Base-by-base conservation (phyloP, 1,284 basidiomycete genomes). In the Agaricales sp. region DNA sequence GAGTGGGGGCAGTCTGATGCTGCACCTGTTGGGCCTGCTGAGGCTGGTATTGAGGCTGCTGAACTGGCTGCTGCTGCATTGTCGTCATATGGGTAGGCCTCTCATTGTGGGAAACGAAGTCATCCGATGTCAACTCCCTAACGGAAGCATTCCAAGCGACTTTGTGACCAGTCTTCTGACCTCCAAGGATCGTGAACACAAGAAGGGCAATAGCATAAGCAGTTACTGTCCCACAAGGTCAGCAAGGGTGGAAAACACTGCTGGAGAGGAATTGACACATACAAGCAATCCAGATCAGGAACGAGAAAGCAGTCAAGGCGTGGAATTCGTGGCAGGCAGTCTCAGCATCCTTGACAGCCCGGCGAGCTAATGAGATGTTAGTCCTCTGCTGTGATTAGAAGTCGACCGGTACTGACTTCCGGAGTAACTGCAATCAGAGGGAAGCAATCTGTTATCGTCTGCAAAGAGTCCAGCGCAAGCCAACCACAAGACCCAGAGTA, bases 401-500 rank as follows among this genome's bases (percentile, higher is more conserved):
- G n/a, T n/a, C n/a, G n/a, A n/a, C n/a, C n/a, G n/a, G n/a, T n/a
- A n/a, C n/a, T n/a, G n/a, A n/a, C n/a, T n/a, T n/a, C n/a, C n/a
- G n/a, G n/a, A n/a, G n/a, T n/a, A n/a, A n/a, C n/a, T n/a, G n/a
- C n/a, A n/a, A n/a, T n/a, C n/a, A n/a, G n/a, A 49, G 62, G 65
- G 38, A 53, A 38, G 18, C 61, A 38, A 3, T 39, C n/a, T 43
- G 23, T 54, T 53, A 1, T 50, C 51, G n/a, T 58, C 49, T 3
- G 67, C 65, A 4, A 72, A 54, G 25, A 67, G 58, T 1, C 64
- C 73, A 2, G 64, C 80, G 48, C 66, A 65, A 13, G 76, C 66
- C 30, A 82, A 63, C 77, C 76, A 82, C 21, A 83, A 59, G 49
- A 82, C 58, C 69, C 72, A 78, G 4, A 83, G 67, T 45, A 78